Evolutionary conservation across 225 moss, liverwort and hornwort species (phyloP), one percentile per base, ranked within the genome.

Genomic region (Pseudoscleropodium purum): DNA sequence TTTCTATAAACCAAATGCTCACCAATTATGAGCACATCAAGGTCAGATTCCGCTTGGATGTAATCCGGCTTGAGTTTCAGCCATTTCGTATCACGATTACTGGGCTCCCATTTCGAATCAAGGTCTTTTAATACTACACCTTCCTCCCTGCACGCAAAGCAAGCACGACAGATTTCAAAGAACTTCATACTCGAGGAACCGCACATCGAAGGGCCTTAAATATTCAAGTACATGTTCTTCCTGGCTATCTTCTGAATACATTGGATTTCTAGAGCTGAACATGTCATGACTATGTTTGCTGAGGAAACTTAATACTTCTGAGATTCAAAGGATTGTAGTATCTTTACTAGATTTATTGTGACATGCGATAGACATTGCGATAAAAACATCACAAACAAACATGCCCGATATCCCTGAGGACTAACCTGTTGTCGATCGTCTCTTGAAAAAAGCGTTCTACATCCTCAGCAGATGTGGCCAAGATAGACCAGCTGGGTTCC

Each of bases 61-160:
- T 99, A 99, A 91, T 99, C 99, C 68, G 99, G 99, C 90, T 99
- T 99, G n/a, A 99, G 94, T 92, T 99, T 99, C 76, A 97, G 87
- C 99, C 99, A 99, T 92, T 97, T 99, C 65, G 90, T 91, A 87
- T 90, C 95, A 24, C 97, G 97, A 72, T 99, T 95, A 91, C 92
- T 93, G 31, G 99, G 99, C 80, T 97, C 97, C 99, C 99, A 99
- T 84, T 96, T 97, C 51, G 99, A 99, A 92, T 99, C 99, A 90
- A 99, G 89, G 89, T 97, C 99, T 91, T 99, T 99, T 75, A 99
- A 84, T 29, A 99, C 89, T 52, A 99, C 94, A 51, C 99, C 99
- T 92, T 99, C 99, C 63, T 96, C 97, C 90, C 97, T 96, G 93
- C 79, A 87, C 54, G 91, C 47, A 82, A 72, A 88, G 62, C 49